Conservation (phyloP, 768 basidiomycete genomes). For the Tylopilus plumbeoviolaceoides region DNA sequence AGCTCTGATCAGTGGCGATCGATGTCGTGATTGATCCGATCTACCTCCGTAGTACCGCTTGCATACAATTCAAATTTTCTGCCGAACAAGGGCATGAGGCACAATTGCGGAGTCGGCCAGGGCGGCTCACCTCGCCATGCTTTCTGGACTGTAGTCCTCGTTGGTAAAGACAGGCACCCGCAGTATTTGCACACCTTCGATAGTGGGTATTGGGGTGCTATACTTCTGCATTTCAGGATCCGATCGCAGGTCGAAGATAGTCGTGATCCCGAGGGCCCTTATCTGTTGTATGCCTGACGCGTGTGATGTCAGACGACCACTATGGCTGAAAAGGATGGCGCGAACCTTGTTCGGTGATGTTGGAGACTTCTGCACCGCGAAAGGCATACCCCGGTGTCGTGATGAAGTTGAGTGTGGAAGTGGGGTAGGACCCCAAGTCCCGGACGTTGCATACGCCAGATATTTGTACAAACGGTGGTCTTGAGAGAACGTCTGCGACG, state of each 20-base stretch:
- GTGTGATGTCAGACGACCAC: conserved; percentile 1
- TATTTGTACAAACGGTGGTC: conserved; percentile 65
- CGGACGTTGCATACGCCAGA: conserved; percentile 75
- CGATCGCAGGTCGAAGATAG: conserved; percentile 74
- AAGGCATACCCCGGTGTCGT: conserved; percentile 57
- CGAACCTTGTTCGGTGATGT: conserved; percentile 67
- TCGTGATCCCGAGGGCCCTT: conserved; percentile 57
- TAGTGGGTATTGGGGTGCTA: conserved; percentile 55
- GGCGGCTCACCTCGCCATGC: conserved; percentile 75
- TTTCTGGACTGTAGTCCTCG: conserved; percentile 80
- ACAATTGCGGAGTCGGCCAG: neutral
- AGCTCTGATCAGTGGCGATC: neutral
- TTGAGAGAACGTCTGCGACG: conserved; percentile 61
- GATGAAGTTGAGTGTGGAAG: conserved; percentile 42
- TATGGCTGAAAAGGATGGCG: neutral
- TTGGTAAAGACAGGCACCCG: conserved; percentile 61
- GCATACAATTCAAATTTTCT: conserved; percentile 59
- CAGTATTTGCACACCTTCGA: conserved; percentile 59
- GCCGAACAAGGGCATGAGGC: conserved; percentile 13
- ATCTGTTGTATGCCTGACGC: conserved; percentile 53
- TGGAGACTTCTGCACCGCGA: conserved; percentile 70
- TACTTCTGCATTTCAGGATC: conserved; percentile 78
- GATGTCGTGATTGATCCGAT: neutral
- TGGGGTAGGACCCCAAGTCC: conserved; percentile 64
- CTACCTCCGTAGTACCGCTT: conserved; percentile 74